Base-by-base conservation (phyloP, 106 monocot species). In the Agapanthus africanus region DNA sequence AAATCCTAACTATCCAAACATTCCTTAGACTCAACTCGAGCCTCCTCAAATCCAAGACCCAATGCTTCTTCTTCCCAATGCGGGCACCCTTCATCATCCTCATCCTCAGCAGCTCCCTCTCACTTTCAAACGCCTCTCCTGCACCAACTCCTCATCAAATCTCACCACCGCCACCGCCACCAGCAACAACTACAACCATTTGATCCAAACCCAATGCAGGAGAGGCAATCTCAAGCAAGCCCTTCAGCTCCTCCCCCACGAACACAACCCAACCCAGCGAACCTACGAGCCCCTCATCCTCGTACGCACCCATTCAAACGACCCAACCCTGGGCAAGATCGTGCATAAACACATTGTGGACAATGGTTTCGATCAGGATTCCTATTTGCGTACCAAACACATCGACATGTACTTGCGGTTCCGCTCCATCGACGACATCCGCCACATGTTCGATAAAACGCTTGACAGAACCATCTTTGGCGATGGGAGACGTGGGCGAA, bases 351-450 rank as follows among this genome's bases (percentile, higher is more conserved):
- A 67, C 66, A 70, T 94, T 54, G 39, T 73, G 7, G 77, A 74
- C 2, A 73, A 79, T 26, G 88, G 81, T 7, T 75, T 83, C 59
- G 76, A 79, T 40, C 74, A 72, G 18, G 88, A 97, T 46, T 80
- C 91, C 14, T 97, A 91, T 71, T 76, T 97, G 25, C 78, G 81
- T 46, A 91, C 95, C 52, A 79, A 73, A 46, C 88, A 91, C 41
- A 77, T 97, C 60, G 70, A 82, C 9, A 82, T 83, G 83, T 93
- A 90, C 78, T 77, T 76, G 9, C 65, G 75, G 19, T 74, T 90
- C 54, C n/a, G 47, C 22, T 63, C 77, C 38, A 40, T 82, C 0
- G 67, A 71, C 4, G 46, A 79, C n/a, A 85, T 91, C 15, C 85
- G 85, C 40, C 11, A 78, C 16, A 85, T 95, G 85, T 95, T 95